A percentile compares a stretch with the other conserved stretches of the same genome.
These are phyloP conservation scores for Diplodia mutila DNA, from an alignment of 2,329 filamentous ascomycete species.

Conservation along the genomic window DNA sequence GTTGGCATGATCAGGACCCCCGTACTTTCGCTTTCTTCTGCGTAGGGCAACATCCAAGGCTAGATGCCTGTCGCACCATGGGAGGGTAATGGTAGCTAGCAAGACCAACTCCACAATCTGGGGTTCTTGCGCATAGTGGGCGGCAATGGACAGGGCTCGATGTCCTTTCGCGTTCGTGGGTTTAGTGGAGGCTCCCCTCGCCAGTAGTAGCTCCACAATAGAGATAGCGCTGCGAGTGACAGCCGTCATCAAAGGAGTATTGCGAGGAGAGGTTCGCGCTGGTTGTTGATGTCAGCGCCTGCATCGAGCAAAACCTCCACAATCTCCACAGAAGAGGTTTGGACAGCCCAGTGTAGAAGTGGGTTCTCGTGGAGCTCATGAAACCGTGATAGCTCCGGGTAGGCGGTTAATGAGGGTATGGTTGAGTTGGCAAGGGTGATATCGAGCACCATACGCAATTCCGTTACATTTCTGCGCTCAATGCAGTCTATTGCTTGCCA, in stretches of 20 bases:
- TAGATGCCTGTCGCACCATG: neutral
- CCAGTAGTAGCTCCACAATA: neutral
- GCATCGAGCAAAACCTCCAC: neutral
- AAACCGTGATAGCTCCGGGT: neutral
- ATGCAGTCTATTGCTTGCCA: neutral
- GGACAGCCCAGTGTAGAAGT: neutral
- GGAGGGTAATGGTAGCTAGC: neutral
- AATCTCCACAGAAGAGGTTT: neutral
- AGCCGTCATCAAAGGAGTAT: neutral
- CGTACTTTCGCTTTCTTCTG: neutral
- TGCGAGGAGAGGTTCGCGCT: no score
- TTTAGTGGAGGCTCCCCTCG: neutral
- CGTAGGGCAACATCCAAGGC: neutral
- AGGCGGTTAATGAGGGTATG: neutral
- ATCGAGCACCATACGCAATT: neutral
- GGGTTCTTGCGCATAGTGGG: neutral
- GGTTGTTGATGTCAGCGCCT: neutral
- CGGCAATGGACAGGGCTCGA: neutral
- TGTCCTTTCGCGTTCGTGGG: neutral
- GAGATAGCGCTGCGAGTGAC: neutral
- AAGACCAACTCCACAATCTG: neutral
- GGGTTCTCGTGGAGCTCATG: neutral
- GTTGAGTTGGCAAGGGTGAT: neutral
- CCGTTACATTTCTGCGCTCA: neutral
- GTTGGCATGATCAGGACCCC: neutral